Evolutionary conservation across 192 early-diverging fungal species (phyloP).

Genomic region (Coemansia sp.): DNA sequence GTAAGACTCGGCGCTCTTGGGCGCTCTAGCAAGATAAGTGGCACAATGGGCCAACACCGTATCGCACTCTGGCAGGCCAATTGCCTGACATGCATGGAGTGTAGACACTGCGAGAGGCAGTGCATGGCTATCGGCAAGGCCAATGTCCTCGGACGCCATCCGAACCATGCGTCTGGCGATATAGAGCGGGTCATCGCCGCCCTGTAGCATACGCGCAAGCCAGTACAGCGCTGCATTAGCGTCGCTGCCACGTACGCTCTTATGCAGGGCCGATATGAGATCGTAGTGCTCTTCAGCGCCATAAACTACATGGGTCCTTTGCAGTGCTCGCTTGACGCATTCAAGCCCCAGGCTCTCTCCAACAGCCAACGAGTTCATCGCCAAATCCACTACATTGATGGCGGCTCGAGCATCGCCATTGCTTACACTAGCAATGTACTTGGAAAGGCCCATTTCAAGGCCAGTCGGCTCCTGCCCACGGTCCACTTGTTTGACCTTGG

Average conservation of each 20-base stretch:
- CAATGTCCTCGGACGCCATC: constrained; percentile 88
- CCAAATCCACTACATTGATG: constrained; percentile 42
- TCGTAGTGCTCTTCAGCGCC: constrained; percentile 92
- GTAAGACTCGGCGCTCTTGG: constrained; percentile 84
- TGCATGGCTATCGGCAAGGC: constrained; percentile 80
- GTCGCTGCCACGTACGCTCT: constrained; percentile 86
- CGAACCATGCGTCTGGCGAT: constrained; percentile 80
- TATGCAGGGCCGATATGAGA: constrained; percentile 88
- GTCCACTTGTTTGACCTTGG: constrained; percentile 59
- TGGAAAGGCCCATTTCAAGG: constrained; percentile 42
- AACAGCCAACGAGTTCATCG: constrained; percentile 32
- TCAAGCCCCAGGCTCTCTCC: constrained; percentile 52
- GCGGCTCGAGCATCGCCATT: constrained; percentile 72
- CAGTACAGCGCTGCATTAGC: constrained; percentile 83
- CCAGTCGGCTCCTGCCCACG: constrained; percentile 22
- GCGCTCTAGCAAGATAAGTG: constrained; percentile 76
- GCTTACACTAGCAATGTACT: constrained; percentile 65
- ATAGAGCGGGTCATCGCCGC: constrained; percentile 91
- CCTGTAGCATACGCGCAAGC: constrained; percentile 88
- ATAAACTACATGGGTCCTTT: constrained; percentile 81
- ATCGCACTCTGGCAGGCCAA: constrained; percentile 95
- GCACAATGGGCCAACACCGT: constrained; percentile 80
- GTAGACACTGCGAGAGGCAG: constrained; percentile 74
- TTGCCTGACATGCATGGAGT: constrained; percentile 82
- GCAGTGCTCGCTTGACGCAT: constrained; percentile 70